Evolutionary conservation across 1,284 basidiomycete genomes (phyloP).

Genomic region (Mycena citricolor): DNA sequence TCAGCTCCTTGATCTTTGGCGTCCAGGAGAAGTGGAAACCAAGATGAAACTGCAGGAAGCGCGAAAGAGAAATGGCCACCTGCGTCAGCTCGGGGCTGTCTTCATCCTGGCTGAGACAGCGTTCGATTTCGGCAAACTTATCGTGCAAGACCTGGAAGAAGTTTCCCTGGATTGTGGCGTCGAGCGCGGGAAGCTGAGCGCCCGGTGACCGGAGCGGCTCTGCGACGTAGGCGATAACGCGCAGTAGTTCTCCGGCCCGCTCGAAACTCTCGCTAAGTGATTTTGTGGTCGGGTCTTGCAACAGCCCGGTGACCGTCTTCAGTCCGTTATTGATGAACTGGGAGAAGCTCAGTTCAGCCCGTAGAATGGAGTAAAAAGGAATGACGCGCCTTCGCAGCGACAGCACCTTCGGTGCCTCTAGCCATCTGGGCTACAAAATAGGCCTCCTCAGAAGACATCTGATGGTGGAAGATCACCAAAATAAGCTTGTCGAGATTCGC

Average conservation of each 20-base stretch:
- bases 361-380: slow-evolving; percentile 2
- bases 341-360: slow-evolving; percentile 5
- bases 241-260: slow-evolving; percentile 65
- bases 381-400: slow-evolving; percentile 67
- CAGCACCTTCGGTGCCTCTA: slow-evolving; percentile 59
- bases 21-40: slow-evolving; percentile 65
- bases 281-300: slow-evolving; percentile 40
- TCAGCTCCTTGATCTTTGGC: slow-evolving; percentile 45
- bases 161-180: slow-evolving; percentile 52
- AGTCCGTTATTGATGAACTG: slow-evolving; percentile 79
- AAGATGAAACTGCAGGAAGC: slow-evolving; percentile 71
- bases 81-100: slow-evolving; percentile 23
- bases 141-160: slow-evolving; percentile 48
- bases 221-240: slow-evolving; percentile 66
- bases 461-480: slow-evolving; percentile 64
- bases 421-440: slow-evolving; percentile 79
- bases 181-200: slow-evolving; percentile 47
- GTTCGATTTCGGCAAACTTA: slow-evolving; percentile 45
- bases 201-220: slow-evolving; percentile 57
- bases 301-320: slow-evolving; percentile 58
- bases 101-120: slow-evolving; percentile 29
- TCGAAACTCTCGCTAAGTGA: slow-evolving; percentile 41
- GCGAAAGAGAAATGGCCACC: slow-evolving; percentile 30
- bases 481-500: slow-evolving; percentile 63
- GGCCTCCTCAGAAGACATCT: slow-evolving; percentile 72